Conservation (phyloP, 2,329 filamentous ascomycete species). For the Magnaporthiopsis rhizophila region DNA sequence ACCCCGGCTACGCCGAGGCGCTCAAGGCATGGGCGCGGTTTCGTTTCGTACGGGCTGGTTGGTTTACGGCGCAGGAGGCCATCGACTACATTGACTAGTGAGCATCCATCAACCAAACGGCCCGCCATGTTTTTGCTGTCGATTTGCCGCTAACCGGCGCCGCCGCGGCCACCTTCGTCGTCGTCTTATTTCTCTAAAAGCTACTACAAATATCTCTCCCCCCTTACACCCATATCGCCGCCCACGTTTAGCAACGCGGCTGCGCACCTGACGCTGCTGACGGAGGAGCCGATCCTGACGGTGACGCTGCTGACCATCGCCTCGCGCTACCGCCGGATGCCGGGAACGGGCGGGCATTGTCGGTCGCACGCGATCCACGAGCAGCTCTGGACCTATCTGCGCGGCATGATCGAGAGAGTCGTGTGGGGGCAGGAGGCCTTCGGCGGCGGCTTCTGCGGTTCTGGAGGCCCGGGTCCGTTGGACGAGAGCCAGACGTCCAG, state of each 20-base stretch:
- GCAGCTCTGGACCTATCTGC: constrained; percentile 88
- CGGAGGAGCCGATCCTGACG: constrained; percentile 85
- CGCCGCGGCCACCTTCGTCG: too few relatives aligned
- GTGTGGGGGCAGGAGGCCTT: constrained; percentile 97
- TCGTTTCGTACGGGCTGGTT: constrained; percentile 90
- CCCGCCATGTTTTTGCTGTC: background rate
- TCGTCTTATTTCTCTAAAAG: constrained; percentile 27
- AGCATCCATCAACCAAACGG: constrained; percentile 20
- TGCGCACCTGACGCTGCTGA: constrained; percentile 71
- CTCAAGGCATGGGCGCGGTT: constrained; percentile 85
- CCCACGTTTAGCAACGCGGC: constrained; percentile 81
- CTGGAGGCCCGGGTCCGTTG: constrained; percentile 17
- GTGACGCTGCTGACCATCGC: constrained; percentile 88
- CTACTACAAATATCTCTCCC: constrained; percentile 87
- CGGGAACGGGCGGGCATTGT: constrained; percentile 71
- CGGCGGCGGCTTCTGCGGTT: constrained; percentile 73
- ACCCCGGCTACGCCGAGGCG: constrained; percentile 58
- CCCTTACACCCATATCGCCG: constrained; percentile 86
- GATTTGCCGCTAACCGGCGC: background rate
- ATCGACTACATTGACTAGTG: constrained; percentile 92
- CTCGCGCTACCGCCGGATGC: constrained; percentile 75
- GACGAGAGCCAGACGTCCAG: constrained; percentile 56
- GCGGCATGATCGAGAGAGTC: constrained; percentile 90
- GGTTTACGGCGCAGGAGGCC: constrained; percentile 90
- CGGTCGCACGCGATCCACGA: constrained; percentile 89